Evolutionary conservation across 768 basidiomycete species (phyloP), one percentile per base, ranked within the genome.

Genomic region (Mycena vulgaris): DNA sequence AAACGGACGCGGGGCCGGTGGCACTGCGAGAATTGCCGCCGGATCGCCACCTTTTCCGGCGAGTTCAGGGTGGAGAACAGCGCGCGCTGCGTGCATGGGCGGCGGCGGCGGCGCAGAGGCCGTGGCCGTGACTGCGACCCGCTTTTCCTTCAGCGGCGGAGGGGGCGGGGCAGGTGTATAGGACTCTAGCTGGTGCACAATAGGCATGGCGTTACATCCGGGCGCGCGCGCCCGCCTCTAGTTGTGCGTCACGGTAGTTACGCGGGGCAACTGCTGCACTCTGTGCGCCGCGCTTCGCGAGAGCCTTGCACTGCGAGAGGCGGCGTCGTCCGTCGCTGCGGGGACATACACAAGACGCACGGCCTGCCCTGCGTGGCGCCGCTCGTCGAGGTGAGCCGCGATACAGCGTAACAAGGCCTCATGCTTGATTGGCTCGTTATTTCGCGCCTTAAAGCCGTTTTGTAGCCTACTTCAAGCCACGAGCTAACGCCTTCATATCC

Each of bases 1-100:
- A 3, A 23, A 21, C n/a, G 42, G 19, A 45, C 6, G 60, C 48
- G 33, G 60, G 35, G 39, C 17, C n/a, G 61, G 49, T 7, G 61
- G 63, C 4, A 23, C 21, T 3, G 60, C 47, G 0, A 63, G 30
- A 11, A 63, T 53, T 21, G 63, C 63, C 19, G 63, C 63, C 13
- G 63, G 31, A 64, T 64, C 31, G 63, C 63, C 63, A 64, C 56
- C 17, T 55, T 64, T 0, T 31, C 30, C 8, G 63, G 42, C 14
- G 63, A 63, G 53, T 56, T 56, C 40, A 64, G 30, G 14, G 53
- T 31, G 17, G 42, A n/a, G 21, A 30, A 23, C 31, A 64, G 53
- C 30, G 63, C 63, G 53, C 30, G 63, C 63, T 5, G 63, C 63
- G 30, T 47, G 63, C 40, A 28, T 10, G 7, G 63, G 52, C 7